Percentiles rank a stretch among this genome's conserved stretches.
Evolutionary conservation across 768 basidiomycete genomes (phyloP).

Genomic region (Tulasnella sp.): DNA sequence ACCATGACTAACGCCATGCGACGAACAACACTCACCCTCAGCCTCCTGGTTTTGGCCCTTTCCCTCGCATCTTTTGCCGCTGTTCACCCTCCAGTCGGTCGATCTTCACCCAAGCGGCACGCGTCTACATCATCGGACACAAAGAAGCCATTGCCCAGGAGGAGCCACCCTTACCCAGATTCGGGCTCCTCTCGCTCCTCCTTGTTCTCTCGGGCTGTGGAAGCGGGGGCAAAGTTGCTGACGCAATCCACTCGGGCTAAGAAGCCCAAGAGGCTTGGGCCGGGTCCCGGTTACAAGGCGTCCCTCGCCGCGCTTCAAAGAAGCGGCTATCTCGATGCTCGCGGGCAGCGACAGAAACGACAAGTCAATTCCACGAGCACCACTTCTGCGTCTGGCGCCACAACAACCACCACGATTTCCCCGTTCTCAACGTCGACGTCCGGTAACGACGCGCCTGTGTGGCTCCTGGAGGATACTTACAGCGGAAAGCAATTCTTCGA

Average conservation of each 20-base stretch:
- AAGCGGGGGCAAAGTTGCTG: neutral
- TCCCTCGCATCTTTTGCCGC: neutral
- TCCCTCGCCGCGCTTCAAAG: neutral
- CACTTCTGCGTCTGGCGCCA: neutral
- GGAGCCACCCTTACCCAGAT: neutral
- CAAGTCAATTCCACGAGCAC: neutral
- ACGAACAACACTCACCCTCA: neutral
- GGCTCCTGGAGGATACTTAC: conserved; percentile 12
- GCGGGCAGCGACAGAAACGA: conserved; percentile 2
- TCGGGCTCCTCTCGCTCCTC: no score
- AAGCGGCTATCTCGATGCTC: neutral
- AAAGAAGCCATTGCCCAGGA: neutral
- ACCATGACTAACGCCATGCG: neutral
- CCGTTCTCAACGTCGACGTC: neutral
- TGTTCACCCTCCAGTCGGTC: neutral
- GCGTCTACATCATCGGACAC: neutral
- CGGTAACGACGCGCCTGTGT: neutral
- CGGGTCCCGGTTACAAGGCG: conserved; percentile 4
- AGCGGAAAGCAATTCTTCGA: conserved; percentile 14
- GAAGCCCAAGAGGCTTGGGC: conserved; percentile 10
- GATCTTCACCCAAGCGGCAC: neutral
- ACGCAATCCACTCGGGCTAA: neutral
- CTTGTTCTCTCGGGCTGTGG: no score
- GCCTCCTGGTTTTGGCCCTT: neutral
- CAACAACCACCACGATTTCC: neutral